These are phyloP conservation scores for Diaporthe sp. DNA, from an alignment of 2,329 filamentous ascomycete species.

Conservation along the genomic window DNA sequence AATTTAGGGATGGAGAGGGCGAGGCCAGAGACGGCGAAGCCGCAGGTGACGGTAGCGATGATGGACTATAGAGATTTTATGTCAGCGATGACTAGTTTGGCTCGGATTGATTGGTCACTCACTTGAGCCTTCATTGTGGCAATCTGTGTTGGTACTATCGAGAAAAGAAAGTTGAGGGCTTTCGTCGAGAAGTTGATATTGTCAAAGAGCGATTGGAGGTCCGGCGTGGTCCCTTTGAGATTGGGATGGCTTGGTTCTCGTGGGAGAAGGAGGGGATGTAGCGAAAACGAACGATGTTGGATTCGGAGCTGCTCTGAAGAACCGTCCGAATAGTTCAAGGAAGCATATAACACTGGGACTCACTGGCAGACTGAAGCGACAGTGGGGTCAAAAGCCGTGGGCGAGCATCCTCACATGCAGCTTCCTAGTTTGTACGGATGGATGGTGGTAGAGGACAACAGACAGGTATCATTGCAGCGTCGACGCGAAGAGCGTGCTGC, in stretches of 20 bases:
- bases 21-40: neutral
- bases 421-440: neutral
- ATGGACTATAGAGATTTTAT: neutral
- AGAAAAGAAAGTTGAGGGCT: neutral
- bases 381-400: neutral
- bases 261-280: neutral
- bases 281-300: neutral
- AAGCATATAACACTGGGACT: neutral
- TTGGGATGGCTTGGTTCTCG: neutral
- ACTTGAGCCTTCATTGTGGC: slow-evolving; percentile 10
- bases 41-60: neutral
- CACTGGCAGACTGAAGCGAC: neutral
- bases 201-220: neutral
- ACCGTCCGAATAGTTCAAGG: neutral
- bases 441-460: neutral
- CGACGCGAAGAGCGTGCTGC: neutral
- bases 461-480: neutral
- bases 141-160: neutral
- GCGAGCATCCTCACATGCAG: neutral
- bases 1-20: neutral
- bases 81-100: neutral
- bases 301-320: neutral
- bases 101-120: neutral
- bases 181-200: neutral
- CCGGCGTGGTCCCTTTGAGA: too few species aligned